phyloP scores from a whole-genome alignment of 75 land plant genomes.

The Pseudotsuga menziesii region DNA sequence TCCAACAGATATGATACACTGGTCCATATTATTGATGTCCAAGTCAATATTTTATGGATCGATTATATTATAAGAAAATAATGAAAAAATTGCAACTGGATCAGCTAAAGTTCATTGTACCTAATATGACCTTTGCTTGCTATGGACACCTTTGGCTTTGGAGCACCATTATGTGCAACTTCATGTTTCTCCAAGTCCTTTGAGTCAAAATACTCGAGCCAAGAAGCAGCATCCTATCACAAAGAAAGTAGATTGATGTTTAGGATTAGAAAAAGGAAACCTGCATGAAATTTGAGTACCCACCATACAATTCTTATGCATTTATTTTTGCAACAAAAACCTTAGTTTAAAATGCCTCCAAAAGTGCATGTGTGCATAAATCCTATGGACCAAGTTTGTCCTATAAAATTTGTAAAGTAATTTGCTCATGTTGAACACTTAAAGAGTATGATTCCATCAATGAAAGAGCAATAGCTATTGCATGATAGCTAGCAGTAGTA shows the following conservation, averaged over 20 bases:
- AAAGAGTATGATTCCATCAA: constrained; percentile 97
- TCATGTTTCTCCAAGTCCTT: constrained; percentile 92
- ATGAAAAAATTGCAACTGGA: background rate
- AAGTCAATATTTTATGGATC: background rate
- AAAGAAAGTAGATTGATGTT: background rate
- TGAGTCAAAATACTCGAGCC: constrained; percentile 97
- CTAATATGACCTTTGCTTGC: constrained; percentile 96
- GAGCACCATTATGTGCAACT: constrained; percentile 89
- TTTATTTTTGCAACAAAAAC: background rate
- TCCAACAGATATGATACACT: constrained; percentile 75
- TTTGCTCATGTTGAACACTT: constrained; percentile 97
- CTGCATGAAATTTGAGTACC: background rate
- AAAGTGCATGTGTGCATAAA: constrained; percentile 86
- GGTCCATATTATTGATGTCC: background rate
- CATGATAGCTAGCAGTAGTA: constrained; percentile 99
- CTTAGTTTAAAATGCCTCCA: background rate
- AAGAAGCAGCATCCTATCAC: constrained; percentile 85
- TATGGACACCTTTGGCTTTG: constrained; percentile 90
- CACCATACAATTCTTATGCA: background rate
- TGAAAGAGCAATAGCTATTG: constrained; percentile 95
- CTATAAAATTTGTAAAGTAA: constrained; percentile 85
- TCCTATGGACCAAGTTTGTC: constrained; percentile 89
- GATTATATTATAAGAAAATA: background rate
- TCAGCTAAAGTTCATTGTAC: constrained; percentile 27
- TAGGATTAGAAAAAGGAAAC: background rate